Base-by-base conservation (phyloP, 768 basidiomycete species). In the Grammothele lineata region DNA sequence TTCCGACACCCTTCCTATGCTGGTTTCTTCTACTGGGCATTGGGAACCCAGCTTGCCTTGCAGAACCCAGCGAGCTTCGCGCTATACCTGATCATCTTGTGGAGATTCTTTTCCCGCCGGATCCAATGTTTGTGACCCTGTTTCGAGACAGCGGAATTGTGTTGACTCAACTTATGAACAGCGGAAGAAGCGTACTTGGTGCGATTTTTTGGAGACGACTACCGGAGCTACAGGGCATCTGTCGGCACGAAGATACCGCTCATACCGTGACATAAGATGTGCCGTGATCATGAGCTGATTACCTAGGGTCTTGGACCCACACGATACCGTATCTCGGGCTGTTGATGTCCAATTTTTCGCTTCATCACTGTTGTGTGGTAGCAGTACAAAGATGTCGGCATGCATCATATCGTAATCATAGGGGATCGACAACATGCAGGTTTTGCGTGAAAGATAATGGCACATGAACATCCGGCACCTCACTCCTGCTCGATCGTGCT, bases 21-120 rank as follows among this genome's bases (percentile, higher is more conserved):
- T 1, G 96, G 94, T 2, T 99, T 97, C 72, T 95, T 89, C 66
- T 98, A 95, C 65, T 98, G 96, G 96, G 93, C 92, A 0, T 60
- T 99, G 22, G 92, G 94, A 2, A 96, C 92, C 0, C 96, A 99
- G 63, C 67, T 98, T 30, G 78, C 92, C 1, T 73, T 98, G 18
- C 92, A 92, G 61, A 99, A 98, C 61, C 79, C 87, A 0, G 24
- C 92, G 14, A 81, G 82, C 12, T 82, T 89, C 53, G 36, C 82
- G 2, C 63, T 80, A 1, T 98, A 87, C 60, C 58, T 74, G 2
- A 52, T 77, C 30, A 65, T 93, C 1, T 70, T 98, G 5, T 93
- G 88, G 81, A 72, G 77, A 39, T 99, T 98, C 73, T 99, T 99
- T 67, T 78, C 82, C 47, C 63, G 71, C 49, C 78, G 96, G 9